Evolutionary conservation across 1,139 yeast genomes (phyloP).

Genomic region (Petasospora fabianii): DNA sequence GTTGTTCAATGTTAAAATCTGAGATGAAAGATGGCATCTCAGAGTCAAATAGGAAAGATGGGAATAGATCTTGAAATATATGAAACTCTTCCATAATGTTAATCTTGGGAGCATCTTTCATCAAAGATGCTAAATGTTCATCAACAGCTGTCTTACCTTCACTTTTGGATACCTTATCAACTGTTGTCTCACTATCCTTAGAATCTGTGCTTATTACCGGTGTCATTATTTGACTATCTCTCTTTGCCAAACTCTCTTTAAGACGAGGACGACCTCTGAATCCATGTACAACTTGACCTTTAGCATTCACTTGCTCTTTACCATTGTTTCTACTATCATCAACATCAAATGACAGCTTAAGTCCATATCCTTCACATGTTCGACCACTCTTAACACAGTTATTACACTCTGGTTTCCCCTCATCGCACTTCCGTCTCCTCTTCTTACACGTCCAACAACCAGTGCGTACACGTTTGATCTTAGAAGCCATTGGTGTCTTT

Average conservation of each 20-base stretch:
- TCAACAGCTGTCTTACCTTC: not conserved
- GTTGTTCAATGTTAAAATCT: slow-evolving; percentile 7
- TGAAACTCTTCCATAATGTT: slow-evolving; percentile 24
- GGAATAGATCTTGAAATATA: slow-evolving; percentile 26
- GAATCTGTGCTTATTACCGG: not conserved
- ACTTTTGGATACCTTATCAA: not conserved
- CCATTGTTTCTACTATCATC: slow-evolving; percentile 35
- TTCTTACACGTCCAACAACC: slow-evolving; percentile 22
- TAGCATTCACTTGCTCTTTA: slow-evolving; percentile 21
- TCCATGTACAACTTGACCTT: slow-evolving; percentile 33
- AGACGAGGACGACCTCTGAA: slow-evolving; percentile 35
- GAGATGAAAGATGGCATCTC: slow-evolving; percentile 20
- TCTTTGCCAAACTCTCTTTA: slow-evolving; percentile 26
- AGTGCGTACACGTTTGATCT: slow-evolving; percentile 17
- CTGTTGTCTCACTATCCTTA: not conserved
- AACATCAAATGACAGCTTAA: slow-evolving; percentile 44
- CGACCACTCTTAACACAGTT: slow-evolving; percentile 39
- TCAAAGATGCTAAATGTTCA: too few relatives aligned
- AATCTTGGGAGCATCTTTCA: slow-evolving; percentile 7
- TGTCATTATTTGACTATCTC: slow-evolving; percentile 5
- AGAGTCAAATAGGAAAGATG: slow-evolving; percentile 18
- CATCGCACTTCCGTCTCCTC: slow-evolving; percentile 28
- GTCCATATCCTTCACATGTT: slow-evolving; percentile 46
- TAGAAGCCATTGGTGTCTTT: too few relatives aligned
- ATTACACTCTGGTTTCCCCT: slow-evolving; percentile 48